Conservation (phyloP, 2,329 filamentous ascomycete species). For the Hypoxylon sp. region DNA sequence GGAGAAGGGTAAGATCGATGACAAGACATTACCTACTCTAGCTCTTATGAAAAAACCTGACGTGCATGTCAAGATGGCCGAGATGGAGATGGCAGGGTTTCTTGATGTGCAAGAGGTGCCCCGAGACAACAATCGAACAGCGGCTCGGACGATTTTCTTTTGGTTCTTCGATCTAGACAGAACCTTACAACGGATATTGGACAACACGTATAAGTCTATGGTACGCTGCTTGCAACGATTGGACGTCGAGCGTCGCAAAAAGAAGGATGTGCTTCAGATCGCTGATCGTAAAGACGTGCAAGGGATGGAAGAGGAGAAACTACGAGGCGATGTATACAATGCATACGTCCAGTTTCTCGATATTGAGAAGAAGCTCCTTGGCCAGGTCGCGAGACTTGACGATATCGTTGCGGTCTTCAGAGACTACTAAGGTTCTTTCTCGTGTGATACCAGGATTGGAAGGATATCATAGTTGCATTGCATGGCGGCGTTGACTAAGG, state of each 20-base stretch:
- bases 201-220: slow-evolving; percentile 92
- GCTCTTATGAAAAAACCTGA: slow-evolving; percentile 89
- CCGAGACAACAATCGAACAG: slow-evolving; percentile 84
- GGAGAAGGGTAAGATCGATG: slow-evolving; percentile 92
- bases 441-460: slow-evolving; percentile 39
- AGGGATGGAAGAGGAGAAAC: slow-evolving; percentile 84
- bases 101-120: slow-evolving; percentile 96
- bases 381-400: slow-evolving; percentile 85
- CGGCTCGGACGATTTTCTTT: slow-evolving; percentile 88
- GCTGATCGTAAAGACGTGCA: slow-evolving; percentile 89
- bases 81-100: slow-evolving; percentile 88
- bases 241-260: slow-evolving; percentile 79
- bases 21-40: slow-evolving; percentile 86
- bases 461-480: slow-evolving; percentile 47
- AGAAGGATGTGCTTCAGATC: slow-evolving; percentile 82
- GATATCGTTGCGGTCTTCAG: slow-evolving; percentile 86
- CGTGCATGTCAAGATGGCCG: slow-evolving; percentile 85
- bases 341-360: slow-evolving; percentile 72
- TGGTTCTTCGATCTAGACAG: slow-evolving; percentile 90
- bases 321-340: slow-evolving; percentile 81
- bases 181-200: slow-evolving; percentile 77
- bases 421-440: slow-evolving; percentile 72
- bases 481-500: slow-evolving; percentile 51
- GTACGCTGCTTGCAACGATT: slow-evolving; percentile 85
- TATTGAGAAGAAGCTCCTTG: slow-evolving; percentile 80